Evolutionary conservation across 2,329 filamentous ascomycete species (phyloP), one percentile per base, ranked within the genome.

Genomic region (Aspergillus arachidicola): DNA sequence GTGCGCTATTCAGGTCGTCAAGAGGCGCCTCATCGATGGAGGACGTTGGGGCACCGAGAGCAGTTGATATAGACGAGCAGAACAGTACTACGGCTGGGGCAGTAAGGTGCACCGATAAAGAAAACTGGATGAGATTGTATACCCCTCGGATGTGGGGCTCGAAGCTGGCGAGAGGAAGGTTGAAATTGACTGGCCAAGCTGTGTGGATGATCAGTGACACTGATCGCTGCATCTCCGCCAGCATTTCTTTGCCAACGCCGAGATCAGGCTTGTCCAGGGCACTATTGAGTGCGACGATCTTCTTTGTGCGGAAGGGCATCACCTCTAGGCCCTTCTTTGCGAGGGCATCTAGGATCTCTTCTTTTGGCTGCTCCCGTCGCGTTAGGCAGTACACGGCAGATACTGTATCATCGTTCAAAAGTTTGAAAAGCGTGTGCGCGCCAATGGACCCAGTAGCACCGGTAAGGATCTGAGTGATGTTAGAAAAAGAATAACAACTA

Each of bases 111-210:
- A 77, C 77, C 0, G 71, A 75, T 6, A 84, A 70, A 0, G 81
- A 81, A 38, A 86, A 77, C 54, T 79, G 71, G 51, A 85, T 71
- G 0, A 86, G 76, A 61, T 83, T 79, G 56, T 74, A 72, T 4
- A 85, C 72, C 2, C 82, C 78, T 55, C 65, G 61, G 54, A 79
- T 82, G 67, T 85, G 82, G 43, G 80, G 78, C 36, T 78, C 79
- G 65, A 85, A 86, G 66, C 77, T 81, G 26, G 72, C 66, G 1
- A 86, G 74, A 1, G 81, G 81, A 60, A 85, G 76, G 46, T 82
- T 81, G 74, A 86, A 86, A 68, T 86, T 85, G 58, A 86, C 84
- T 1, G 83, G 81, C 84, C 84, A 86, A 19, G 84, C 84, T 2
- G 83, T 76, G 68, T 86, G 84, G 55, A 85, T 79, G 50, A 86